These are phyloP conservation scores for Calonectria ilicicola DNA, from an alignment of 2,329 filamentous ascomycete genomes.

Conservation along the genomic window DNA sequence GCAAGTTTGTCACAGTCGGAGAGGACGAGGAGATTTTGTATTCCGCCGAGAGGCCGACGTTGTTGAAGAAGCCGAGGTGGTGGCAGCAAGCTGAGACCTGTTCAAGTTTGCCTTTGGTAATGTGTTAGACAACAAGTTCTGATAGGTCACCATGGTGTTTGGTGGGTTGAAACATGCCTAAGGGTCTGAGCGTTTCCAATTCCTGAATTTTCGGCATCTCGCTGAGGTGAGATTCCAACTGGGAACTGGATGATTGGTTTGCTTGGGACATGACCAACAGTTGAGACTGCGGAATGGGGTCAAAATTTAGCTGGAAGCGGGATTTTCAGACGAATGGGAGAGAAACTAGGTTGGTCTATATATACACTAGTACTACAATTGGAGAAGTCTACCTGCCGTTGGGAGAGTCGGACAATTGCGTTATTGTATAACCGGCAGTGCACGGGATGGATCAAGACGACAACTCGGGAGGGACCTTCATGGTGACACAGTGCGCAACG, in stretches of 20 bases:
- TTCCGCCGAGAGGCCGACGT: slow-evolving; percentile 54
- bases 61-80: slow-evolving; percentile 56
- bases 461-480: no score
- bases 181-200: background rate
- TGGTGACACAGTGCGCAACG: background rate
- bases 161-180: background rate
- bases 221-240: background rate
- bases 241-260: background rate
- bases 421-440: background rate
- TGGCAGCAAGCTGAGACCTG: slow-evolving; percentile 57
- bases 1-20: slow-evolving; percentile 40
- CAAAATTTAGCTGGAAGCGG: background rate
- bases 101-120: slow-evolving; percentile 53
- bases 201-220: background rate
- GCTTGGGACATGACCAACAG: background rate
- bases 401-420: background rate
- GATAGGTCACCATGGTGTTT: background rate
- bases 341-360: background rate
- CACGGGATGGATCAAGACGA: background rate
- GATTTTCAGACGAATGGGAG: background rate
- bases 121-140: background rate
- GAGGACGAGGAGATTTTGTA: slow-evolving; percentile 47
- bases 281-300: background rate
- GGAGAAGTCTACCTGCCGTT: background rate
- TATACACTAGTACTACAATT: background rate